Base-by-base conservation (phyloP, 257 asterid species). In the Solanum paucissectum region DNA sequence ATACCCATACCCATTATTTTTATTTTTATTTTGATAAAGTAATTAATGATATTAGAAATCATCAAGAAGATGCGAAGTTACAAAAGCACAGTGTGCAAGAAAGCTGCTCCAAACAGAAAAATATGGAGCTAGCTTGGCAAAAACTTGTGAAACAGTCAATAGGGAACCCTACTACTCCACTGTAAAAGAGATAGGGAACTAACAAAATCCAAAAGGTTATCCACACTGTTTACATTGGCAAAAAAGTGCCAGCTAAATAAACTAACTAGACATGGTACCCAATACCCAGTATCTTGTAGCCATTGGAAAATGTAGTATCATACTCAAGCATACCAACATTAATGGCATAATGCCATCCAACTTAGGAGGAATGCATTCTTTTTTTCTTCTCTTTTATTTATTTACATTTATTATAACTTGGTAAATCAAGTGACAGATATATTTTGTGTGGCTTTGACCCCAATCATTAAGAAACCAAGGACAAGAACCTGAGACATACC, bases 401-500 rank as follows among this genome's bases (percentile, higher is more conserved):
- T 29, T 69, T 55, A 60, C 16, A 16, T 52, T 16, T 52, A 52
- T 55, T 55, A 20, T 55, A 55, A 71, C 77, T 72, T 33, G 60
- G 23, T 38, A 76, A 76, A 77, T 77, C 60, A 25, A 33, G 16
- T 9, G 13, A 76, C 36, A 75, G 29, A n/a, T 76, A 77, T n/a
- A 13, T 13, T 7, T 76, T 76, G 18, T n/a, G 83, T 77, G 37
- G 36, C 62, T 77, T 40, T 42, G 84, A 42, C n/a, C 32, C 42
- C 29, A 68, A 69, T 66, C 52, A 83, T 12, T 25, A 81, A 72
- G 37, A 0, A 68, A 88, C 34, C 58, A 49, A 83, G 37, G 37
- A 20, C 37, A 6, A 10, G 37, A 32, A 66, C 23, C 8, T 14
- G 66, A 83, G 33, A 81, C 8, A 60, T 33, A 96, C 98, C 98